Evolutionary conservation across 1,139 yeast genomes (phyloP), one percentile per base, ranked within the genome.

Genomic region (Saccharomyces uvarum): DNA sequence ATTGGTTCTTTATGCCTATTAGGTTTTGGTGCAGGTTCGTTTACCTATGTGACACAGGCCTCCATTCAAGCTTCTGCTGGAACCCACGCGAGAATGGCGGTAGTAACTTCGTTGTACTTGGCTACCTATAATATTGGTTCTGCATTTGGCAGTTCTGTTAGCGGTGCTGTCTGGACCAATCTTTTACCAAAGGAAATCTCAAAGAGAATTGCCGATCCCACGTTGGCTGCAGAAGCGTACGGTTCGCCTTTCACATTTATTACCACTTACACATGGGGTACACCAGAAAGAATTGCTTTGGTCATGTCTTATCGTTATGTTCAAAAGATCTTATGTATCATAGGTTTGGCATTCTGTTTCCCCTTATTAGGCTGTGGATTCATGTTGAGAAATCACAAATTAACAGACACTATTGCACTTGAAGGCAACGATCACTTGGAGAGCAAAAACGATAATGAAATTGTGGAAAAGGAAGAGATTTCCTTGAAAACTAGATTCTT

Each of bases 11-110:
- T 81, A 60, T 80, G 84, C 67, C 63, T 83, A 46, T 69, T 84
- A 64, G 90, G 90, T 64, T 79, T 84, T 56, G 89, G 87, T 60
- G 87, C 87, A 53, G 88, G 88, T 38, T 78, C 84, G 67, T 82
- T 83, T 73, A 81, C 86, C 24, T 82, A 82, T 65, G 76, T 85
- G 16, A 77, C 84, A 8, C 88, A 83, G 65, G 83, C 82, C 8
- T 79, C 86, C 27, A 79, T 83, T 60, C 82, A 81, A 61, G 73
- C 88, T 0, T 75, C 79, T 59, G 80, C 84, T 32, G 77, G 76
- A 61, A 56, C 61, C 19, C 85, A 81, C 68, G 81, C 81, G 63
- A 74, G 79, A 66, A 77, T 82, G 79, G 83, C 84, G 26, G 73
- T 79, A 52, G 75, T 80, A 26, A 74, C 81, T 50, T 77, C 86